A percentile compares a stretch with the other conserved stretches of the same genome.
Conservation (phyloP, 140 eudicot species). For the Senecio squalidus region DNA sequence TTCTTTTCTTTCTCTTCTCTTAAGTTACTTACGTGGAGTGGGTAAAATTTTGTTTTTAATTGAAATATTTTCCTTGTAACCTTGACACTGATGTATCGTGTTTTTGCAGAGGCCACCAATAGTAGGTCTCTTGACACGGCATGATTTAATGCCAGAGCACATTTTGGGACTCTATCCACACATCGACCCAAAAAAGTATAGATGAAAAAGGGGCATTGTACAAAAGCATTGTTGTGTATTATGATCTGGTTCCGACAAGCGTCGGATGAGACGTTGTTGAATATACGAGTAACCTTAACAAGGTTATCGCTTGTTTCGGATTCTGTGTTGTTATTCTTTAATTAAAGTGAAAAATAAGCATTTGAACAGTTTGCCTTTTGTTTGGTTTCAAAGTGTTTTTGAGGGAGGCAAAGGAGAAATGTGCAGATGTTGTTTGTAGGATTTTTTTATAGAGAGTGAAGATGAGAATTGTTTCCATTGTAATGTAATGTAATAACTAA, state of each 20-base stretch:
- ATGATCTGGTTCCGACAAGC: conserved; percentile 5
- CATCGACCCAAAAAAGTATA: conserved; percentile 45
- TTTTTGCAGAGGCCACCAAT: conserved; percentile 89
- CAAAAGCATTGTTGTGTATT: conserved; percentile 10
- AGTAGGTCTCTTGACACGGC: conserved; percentile 89
- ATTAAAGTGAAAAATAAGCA: conserved; percentile 14
- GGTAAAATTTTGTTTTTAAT: neutral
- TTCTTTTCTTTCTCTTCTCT: neutral
- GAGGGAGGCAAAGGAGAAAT: conserved; percentile 25
- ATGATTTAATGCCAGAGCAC: conserved; percentile 94
- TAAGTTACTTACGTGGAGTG: neutral
- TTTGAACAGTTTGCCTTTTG: conserved; percentile 4
- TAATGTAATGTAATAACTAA: no score
- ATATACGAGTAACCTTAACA: conserved; percentile 5
- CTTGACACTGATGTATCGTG: neutral
- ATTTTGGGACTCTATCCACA: conserved; percentile 89
- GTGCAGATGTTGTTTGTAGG: conserved; percentile 14
- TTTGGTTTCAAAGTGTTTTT: conserved; percentile 18
- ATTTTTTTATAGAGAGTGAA: conserved; percentile 9
- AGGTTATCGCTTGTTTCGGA: neutral
- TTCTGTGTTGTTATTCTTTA: conserved; percentile 21
- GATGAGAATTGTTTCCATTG: conserved; percentile 8
- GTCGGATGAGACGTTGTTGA: neutral
- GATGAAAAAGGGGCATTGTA: neutral
- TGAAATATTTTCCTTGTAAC: neutral